Evolutionary conservation across 768 basidiomycete species (phyloP).

Genomic region (Collybia nuda): DNA sequence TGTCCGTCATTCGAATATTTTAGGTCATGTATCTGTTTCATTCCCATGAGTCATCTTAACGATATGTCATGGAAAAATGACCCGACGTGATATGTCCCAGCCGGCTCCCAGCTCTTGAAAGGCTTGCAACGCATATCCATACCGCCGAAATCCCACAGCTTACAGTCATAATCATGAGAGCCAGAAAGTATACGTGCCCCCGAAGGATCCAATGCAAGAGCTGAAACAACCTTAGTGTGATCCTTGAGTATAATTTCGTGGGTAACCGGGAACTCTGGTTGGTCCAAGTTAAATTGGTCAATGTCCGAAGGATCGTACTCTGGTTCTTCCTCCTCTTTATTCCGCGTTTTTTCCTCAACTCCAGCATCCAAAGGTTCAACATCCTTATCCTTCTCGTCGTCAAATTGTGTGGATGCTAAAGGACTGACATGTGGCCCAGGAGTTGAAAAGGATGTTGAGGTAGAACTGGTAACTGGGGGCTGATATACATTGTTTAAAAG

Average conservation of each 20-base stretch:
- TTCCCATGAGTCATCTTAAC: slow-evolving; percentile 3
- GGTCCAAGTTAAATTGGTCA: slow-evolving; percentile 41
- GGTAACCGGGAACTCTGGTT: slow-evolving; percentile 76
- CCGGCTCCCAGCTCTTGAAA: slow-evolving; percentile 96
- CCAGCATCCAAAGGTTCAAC: slow-evolving; percentile 21
- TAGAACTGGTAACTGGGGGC: background rate
- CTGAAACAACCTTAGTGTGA: slow-evolving; percentile 94
- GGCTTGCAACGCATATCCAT: slow-evolving; percentile 91
- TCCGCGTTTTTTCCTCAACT: slow-evolving; percentile 3
- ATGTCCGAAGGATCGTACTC: slow-evolving; percentile 60
- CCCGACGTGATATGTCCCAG: slow-evolving; percentile 87
- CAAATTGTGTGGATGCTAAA: background rate
- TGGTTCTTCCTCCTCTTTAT: slow-evolving; percentile 40
- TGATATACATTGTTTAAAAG: background rate
- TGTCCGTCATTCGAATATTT: slow-evolving; percentile 89
- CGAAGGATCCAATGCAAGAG: slow-evolving; percentile 88
- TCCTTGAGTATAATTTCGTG: slow-evolving; percentile 94
- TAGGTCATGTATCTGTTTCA: slow-evolving; percentile 80
- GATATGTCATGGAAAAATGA: slow-evolving; percentile 12
- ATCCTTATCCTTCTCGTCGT: slow-evolving; percentile 19
- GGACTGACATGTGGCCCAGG: slow-evolving; percentile 17
- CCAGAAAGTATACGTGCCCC: slow-evolving; percentile 91
- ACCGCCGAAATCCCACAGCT: slow-evolving; percentile 99
- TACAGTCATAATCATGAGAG: slow-evolving; percentile 96
- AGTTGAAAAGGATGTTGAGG: slow-evolving; percentile 6